Conservation (phyloP, 768 basidiomycete species). For the Suillus clintonianus region DNA sequence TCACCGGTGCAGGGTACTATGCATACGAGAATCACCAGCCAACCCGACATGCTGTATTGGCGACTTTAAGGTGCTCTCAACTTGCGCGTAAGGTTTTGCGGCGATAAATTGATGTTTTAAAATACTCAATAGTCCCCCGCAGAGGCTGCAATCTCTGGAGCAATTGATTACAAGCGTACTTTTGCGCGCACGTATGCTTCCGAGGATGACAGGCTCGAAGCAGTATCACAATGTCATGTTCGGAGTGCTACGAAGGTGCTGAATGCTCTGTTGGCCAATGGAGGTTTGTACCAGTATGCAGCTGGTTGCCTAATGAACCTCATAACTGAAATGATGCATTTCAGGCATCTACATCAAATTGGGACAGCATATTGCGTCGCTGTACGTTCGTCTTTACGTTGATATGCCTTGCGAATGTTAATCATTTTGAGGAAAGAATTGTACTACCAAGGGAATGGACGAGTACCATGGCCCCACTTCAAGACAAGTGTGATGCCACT, state of each 20-base stretch:
- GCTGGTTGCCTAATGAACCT: neutral
- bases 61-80: constrained; percentile 75
- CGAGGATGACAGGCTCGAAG: constrained; percentile 49
- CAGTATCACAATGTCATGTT: constrained; percentile 78
- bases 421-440: constrained; percentile 31
- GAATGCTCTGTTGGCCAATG: constrained; percentile 84
- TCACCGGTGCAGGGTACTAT: constrained; percentile 35
- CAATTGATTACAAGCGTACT: constrained; percentile 72
- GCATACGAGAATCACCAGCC: constrained; percentile 73
- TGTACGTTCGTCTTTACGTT: constrained; percentile 38
- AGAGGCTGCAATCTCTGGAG: constrained; percentile 65
- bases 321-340: constrained; percentile 5
- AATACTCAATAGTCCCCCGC: constrained; percentile 8
- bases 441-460: constrained; percentile 70
- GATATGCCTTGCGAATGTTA: constrained; percentile 19
- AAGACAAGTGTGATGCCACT: constrained; percentile 94
- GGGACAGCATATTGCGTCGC: constrained; percentile 85
- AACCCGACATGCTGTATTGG: constrained; percentile 74
- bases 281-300: constrained; percentile 55
- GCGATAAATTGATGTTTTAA: constrained; percentile 21
- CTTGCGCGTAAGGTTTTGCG: constrained; percentile 55
- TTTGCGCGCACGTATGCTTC: constrained; percentile 55
- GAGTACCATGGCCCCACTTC: constrained; percentile 58
- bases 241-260: constrained; percentile 81
- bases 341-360: constrained; percentile 83